Evolutionary conservation across 2,329 filamentous ascomycete genomes (phyloP).

Genomic region (Phaeophleospora eucalypticola): DNA sequence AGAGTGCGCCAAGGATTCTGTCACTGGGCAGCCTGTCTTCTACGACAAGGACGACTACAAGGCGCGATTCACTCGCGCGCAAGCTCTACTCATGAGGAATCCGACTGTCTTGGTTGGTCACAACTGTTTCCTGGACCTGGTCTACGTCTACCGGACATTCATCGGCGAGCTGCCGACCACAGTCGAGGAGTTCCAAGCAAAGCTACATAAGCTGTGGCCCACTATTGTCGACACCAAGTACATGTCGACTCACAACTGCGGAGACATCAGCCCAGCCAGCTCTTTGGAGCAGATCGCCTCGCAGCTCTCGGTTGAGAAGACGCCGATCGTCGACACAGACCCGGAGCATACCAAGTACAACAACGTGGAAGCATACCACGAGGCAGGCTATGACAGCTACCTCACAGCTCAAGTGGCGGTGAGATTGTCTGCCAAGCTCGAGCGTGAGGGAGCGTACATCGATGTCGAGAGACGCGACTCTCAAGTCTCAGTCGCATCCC

Average conservation of each 20-base stretch:
- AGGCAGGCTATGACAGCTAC: slow-evolving; percentile 61
- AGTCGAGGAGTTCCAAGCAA: slow-evolving; percentile 50
- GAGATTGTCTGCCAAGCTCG: slow-evolving; percentile 51
- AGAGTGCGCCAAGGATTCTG: slow-evolving; percentile 34
- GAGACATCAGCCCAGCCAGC: slow-evolving; percentile 47
- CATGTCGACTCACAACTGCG: slow-evolving; percentile 55
- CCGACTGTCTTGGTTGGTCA: slow-evolving; percentile 58
- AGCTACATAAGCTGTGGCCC: slow-evolving; percentile 53
- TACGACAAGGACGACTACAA: slow-evolving; percentile 35
- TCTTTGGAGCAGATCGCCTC: slow-evolving; percentile 48
- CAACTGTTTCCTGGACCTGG: slow-evolving; percentile 61
- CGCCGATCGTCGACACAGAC: slow-evolving; percentile 42
- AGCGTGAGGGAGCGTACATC: slow-evolving; percentile 37
- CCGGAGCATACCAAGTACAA: slow-evolving; percentile 40
- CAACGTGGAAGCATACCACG: slow-evolving; percentile 45
- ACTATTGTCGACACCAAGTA: slow-evolving; percentile 61
- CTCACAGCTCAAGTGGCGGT: slow-evolving; percentile 58
- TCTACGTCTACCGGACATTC: slow-evolving; percentile 62
- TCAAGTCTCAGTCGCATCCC: slow-evolving; percentile 1
- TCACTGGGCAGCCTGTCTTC: slow-evolving; percentile 34
- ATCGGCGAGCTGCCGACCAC: slow-evolving; percentile 54
- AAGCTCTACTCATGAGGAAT: slow-evolving; percentile 42
- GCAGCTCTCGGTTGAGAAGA: slow-evolving; percentile 34
- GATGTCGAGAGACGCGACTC: slow-evolving; percentile 15
- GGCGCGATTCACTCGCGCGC: slow-evolving; percentile 38